Evolutionary conservation across 2,329 filamentous ascomycete genomes (phyloP), one percentile per base, ranked within the genome.

Genomic region (Escovopsis weberi): DNA sequence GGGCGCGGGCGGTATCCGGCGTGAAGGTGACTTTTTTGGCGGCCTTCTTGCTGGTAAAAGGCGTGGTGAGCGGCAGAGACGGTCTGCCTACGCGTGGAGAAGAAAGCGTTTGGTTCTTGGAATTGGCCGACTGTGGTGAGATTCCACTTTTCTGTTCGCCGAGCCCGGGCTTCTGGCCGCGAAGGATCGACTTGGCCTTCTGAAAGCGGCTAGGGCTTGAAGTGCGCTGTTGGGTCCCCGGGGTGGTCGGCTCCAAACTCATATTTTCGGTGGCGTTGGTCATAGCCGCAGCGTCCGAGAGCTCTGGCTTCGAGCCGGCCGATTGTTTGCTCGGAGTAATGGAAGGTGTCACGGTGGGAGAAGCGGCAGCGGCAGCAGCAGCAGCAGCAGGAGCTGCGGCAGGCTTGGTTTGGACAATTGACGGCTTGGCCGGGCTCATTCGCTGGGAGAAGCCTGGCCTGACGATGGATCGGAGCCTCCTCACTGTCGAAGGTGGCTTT

Each of bases 1-100:
- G 57, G 8, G 64, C 60, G 15, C 64, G 62, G 48, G 84, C 73
- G 33, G 80, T 79, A 47, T 77, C 78, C 0, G 80, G 80, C 0
- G 82, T 86, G 54, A 94, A 94, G 40, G 83, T 79, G 33, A 94
- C 85, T 43, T 75, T 80, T 65, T 93, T 94, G 15, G 63, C 59
- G 33, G 68, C 56, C 59, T 78, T 83, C 23, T 78, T 72, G 30
- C 79, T 32, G 28, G 28, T 6, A 32, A 23, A 78, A 7, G 82
- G 82, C 1, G 82, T 85, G 5, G 76, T 78, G 43, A 76, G 62
- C 6, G 73, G 68, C 15, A 69, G 57, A 3, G 66, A 56, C 41
- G 70, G 70, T 30, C 11, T 32, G 28, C 28, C 28, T 3, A 32
- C 28, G 28, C 28, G 28, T 7, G 28, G 28, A 9, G 28, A 32